Conservation (phyloP, 441 rosid species). For the Adansonia grandidieri region DNA sequence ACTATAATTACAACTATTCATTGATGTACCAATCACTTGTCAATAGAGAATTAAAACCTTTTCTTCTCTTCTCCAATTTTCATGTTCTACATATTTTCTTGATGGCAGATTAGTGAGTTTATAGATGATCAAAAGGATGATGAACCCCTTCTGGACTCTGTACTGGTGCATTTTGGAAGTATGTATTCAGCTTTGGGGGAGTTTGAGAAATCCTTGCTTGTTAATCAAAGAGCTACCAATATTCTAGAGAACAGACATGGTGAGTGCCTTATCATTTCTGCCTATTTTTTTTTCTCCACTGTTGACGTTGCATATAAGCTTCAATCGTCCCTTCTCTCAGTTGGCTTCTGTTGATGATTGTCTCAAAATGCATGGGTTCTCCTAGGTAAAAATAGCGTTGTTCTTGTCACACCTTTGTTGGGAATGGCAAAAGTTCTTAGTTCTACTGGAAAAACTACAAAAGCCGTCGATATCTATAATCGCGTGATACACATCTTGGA, state of each 20-base stretch:
- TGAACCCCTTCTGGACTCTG: constrained; percentile 67
- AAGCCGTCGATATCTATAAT: constrained; percentile 60
- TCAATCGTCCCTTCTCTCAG: neutral
- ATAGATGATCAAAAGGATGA: constrained; percentile 52
- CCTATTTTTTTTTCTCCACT: neutral
- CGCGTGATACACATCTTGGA: constrained; percentile 63
- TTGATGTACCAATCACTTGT: neutral
- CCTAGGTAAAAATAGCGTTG: constrained; percentile 57
- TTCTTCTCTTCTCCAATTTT: constrained; percentile 26
- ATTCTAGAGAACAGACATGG: constrained; percentile 67
- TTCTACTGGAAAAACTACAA: constrained; percentile 57
- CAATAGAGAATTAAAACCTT: constrained; percentile 5
- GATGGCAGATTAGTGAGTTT: constrained; percentile 63
- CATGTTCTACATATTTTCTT: constrained; percentile 28
- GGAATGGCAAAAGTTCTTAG: constrained; percentile 79
- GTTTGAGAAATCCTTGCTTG: constrained; percentile 56
- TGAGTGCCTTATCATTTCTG: constrained; percentile 29
- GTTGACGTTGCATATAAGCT: neutral
- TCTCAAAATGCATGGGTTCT: constrained; percentile 21
- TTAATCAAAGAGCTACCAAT: constrained; percentile 56
- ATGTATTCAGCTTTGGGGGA: constrained; percentile 75
- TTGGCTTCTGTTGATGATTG: neutral
- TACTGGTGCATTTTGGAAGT: constrained; percentile 79
- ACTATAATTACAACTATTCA: neutral
- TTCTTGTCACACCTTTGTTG: constrained; percentile 70